phyloP scores from a whole-genome alignment of 2,329 filamentous ascomycete genomes.

The Ambrosiella beaveri region DNA sequence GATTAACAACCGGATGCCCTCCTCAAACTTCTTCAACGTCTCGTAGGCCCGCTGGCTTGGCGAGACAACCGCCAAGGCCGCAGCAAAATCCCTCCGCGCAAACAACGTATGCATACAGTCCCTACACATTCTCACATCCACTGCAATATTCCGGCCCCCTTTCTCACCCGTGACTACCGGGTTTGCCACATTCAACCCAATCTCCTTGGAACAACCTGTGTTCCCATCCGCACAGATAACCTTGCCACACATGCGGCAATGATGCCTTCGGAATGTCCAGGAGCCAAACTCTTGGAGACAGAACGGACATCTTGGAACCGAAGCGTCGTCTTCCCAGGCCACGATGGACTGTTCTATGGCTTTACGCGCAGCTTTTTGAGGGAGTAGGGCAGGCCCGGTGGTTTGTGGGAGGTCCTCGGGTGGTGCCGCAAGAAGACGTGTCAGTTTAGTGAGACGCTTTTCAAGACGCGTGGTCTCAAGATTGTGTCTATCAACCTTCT shows the following conservation, averaged over 20 bases:
- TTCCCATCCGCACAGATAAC: slow-evolving; percentile 80
- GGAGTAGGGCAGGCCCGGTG: slow-evolving; percentile 38
- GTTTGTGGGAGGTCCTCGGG: slow-evolving; percentile 43
- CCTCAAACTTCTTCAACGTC: slow-evolving; percentile 72
- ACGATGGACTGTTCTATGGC: slow-evolving; percentile 79
- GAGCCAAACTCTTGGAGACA: slow-evolving; percentile 91
- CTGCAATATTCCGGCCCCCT: slow-evolving; percentile 34
- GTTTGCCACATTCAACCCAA: slow-evolving; percentile 59
- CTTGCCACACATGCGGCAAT: slow-evolving; percentile 82
- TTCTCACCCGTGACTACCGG: slow-evolving; percentile 29
- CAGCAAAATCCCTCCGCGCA: slow-evolving; percentile 57
- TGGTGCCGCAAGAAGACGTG: slow-evolving; percentile 60
- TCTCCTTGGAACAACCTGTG: slow-evolving; percentile 70
- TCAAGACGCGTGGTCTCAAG: slow-evolving; percentile 81
- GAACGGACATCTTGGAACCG: slow-evolving; percentile 69
- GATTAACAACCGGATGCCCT: slow-evolving; percentile 64
- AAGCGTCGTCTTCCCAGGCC: slow-evolving; percentile 82
- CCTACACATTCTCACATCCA: slow-evolving; percentile 83
- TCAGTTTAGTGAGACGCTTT: slow-evolving; percentile 80
- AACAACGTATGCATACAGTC: slow-evolving; percentile 56
- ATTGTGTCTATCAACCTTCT: slow-evolving; percentile 66
- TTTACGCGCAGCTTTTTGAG: slow-evolving; percentile 61
- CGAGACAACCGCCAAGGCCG: slow-evolving; percentile 49
- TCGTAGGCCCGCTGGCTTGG: slow-evolving; percentile 66
- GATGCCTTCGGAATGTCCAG: slow-evolving; percentile 84